Base-by-base conservation (phyloP, 2,329 filamentous ascomycete species). In the Alternaria infectoria region DNA sequence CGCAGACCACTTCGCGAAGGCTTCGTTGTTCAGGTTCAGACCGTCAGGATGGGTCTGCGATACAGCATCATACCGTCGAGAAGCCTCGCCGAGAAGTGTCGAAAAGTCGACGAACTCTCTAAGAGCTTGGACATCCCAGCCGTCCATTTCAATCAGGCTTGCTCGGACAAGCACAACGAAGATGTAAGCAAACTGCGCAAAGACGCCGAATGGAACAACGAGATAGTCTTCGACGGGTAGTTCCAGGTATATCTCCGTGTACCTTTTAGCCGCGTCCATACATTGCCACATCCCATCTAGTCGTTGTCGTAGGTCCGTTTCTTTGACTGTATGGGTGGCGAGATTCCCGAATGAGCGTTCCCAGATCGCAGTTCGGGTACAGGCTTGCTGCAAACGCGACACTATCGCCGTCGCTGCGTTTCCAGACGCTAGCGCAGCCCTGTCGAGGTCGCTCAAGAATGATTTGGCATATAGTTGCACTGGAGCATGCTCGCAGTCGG, bases 161-260 rank as follows among this genome's bases (percentile, higher is more conserved):
- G 61, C 61, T 9, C 61, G 64, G 0, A 64, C 51, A 43, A 66
- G 57, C 28, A 63, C 64, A 9, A 66, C 64, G 26, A 66, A 66
- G 5, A 58, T 47, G 49, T 56, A 66, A 8, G 64, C 64, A 40
- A 66, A 66, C 15, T 66, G 61, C 11, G 61, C 64, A 17, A 66
- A 66, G 5, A 64, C 57, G 1, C 57, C 56, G 36, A 64, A 64
- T 6, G 61, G 57, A 3, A 66, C n/a, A 5, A 54, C 28, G 5
- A 23, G 45, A 44, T 64, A 66, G 11, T 57, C 49, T 0, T 56
- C 11, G 6, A 59, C 36, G 8, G 54, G 46, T 12, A 49, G 9
- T n/a, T 49, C 15, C 11, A 49, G 15, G 10, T 49, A 49, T 28
- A 28, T 28, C 10, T 28, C 25, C 2, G 46, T 49, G 46, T 49